A percentile compares a stretch with the other conserved stretches of the same genome.
phyloP scores from a whole-genome alignment of 2,329 filamentous ascomycete genomes.

The Fusarium algeriense region DNA sequence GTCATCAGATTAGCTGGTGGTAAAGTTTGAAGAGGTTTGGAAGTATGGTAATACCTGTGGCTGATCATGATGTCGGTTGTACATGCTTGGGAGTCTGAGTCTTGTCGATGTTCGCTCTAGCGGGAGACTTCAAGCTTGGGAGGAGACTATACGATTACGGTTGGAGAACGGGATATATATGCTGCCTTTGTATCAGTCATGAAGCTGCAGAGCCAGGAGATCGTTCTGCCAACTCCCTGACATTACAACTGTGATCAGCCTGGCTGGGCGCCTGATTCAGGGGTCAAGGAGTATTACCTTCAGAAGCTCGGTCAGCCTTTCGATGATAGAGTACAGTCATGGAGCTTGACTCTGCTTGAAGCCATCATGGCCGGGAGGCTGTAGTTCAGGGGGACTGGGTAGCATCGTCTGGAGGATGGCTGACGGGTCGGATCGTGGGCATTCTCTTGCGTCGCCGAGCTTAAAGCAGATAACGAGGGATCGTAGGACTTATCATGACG shows the following conservation, averaged over 20 bases:
- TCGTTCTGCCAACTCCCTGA: not conserved
- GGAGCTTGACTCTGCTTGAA: not conserved
- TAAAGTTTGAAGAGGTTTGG: too few relatives aligned
- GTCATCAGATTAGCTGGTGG: not conserved
- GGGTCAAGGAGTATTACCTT: not conserved
- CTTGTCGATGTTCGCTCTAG: not conserved
- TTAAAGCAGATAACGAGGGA: too few relatives aligned
- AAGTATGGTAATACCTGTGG: not conserved
- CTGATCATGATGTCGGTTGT: not conserved
- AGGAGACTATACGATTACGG: too few relatives aligned
- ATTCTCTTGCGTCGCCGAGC: not conserved
- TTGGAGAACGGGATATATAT: not conserved
- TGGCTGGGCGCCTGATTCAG: not conserved
- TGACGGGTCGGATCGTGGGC: not conserved
- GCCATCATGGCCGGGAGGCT: not conserved
- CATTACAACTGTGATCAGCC: not conserved
- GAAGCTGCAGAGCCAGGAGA: not conserved
- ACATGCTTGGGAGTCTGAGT: not conserved
- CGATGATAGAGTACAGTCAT: too few relatives aligned
- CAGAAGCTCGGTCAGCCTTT: not conserved
- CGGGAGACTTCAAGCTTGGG: too few relatives aligned
- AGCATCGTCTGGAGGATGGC: not conserved
- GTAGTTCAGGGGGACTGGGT: not conserved
- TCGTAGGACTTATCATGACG: not conserved
- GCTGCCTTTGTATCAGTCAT: not conserved